Percentiles rank a stretch among this genome's conserved stretches.
phyloP scores from a whole-genome alignment of 2,329 filamentous ascomycete species.

The Pseudomassariella vexata region DNA sequence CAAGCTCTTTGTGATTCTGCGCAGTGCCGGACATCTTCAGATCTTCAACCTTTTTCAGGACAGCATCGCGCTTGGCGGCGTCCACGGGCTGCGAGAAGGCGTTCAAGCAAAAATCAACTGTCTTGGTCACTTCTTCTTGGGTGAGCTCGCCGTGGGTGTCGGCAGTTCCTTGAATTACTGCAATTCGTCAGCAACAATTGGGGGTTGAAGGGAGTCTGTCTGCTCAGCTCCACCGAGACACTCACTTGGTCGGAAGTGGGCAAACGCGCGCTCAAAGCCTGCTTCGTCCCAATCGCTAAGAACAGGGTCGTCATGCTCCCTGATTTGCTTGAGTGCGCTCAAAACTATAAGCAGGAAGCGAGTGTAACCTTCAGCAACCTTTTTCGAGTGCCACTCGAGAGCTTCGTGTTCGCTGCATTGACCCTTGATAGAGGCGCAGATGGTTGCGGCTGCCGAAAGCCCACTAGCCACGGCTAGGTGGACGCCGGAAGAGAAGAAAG shows the following conservation, averaged over 20 bases:
- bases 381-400: slow-evolving; percentile 34
- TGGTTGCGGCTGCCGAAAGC: slow-evolving; percentile 39
- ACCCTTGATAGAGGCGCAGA: slow-evolving; percentile 30
- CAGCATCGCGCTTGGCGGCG: no score
- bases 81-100: no score
- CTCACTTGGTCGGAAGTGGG: slow-evolving; percentile 29
- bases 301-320: slow-evolving; percentile 28
- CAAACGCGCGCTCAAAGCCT: slow-evolving; percentile 36
- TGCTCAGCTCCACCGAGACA: no score
- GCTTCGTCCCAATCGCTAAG: slow-evolving; percentile 35
- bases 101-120: no score
- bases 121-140: no score
- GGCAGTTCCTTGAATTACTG: slow-evolving; percentile 32
- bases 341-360: slow-evolving; percentile 38
- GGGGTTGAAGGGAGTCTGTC: no score
- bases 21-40: no score
- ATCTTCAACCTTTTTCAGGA: no score
- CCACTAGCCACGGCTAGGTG: slow-evolving; percentile 37
- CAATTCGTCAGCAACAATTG: no score
- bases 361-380: slow-evolving; percentile 38
- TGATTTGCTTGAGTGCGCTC: slow-evolving; percentile 34
- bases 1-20: no score
- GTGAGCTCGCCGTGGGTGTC: no score
- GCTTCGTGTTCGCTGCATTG: slow-evolving; percentile 30
- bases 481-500: slow-evolving; percentile 40